Base-by-base conservation (phyloP, 2,329 filamentous ascomycete species). In the Scedosporium dehoogii region DNA sequence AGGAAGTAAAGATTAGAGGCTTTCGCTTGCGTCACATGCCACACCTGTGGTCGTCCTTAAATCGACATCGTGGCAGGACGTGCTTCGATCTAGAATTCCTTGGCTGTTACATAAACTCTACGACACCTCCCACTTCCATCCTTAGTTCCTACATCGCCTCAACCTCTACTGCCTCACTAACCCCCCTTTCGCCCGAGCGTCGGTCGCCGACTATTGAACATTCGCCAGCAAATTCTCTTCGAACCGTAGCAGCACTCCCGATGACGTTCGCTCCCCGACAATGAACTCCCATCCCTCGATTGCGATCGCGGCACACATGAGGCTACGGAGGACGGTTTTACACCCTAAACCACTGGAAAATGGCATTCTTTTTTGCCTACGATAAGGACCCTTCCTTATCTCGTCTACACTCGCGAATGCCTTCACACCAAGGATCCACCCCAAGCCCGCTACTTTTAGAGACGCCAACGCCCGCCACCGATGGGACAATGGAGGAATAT, bases 291-390 rank as follows among this genome's bases (percentile, higher is more conserved):
- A 38, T 58, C 38, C n/a, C 27, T 42, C 56, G 16, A 41, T 41
- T 12, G n/a, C 56, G 16, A 41, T 41, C 56, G 9, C 38, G 25
- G 29, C 56, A 42, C 38, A n/a, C 9, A 58, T 55, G 51, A 60
- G 44, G 23, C 59, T 56, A 41, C 46, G 59, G 18, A 55, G 46
- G 59, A 55, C 46, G 59, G 48, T 23, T 9, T 29, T 61, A 29
- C 29, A 27, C 3, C 6, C 46, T 38, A 33, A 44, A 27, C 41
- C 16, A 14, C 59, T 58, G n/a, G 25, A 62, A 18, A 4, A 62
- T 62, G 60, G 60, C 60, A 5, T 62, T 62, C 29, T 38, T 62
- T 10, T 62, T 62, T 42, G 60, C 60, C n/a, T 62, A 62, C 60
- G 60, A 62, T 62, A 58, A 62, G 55, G 60, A 62, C 1, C 16